phyloP scores from a whole-genome alignment of 371 early-diverging fungal genomes.

The Mortierella sp. region DNA sequence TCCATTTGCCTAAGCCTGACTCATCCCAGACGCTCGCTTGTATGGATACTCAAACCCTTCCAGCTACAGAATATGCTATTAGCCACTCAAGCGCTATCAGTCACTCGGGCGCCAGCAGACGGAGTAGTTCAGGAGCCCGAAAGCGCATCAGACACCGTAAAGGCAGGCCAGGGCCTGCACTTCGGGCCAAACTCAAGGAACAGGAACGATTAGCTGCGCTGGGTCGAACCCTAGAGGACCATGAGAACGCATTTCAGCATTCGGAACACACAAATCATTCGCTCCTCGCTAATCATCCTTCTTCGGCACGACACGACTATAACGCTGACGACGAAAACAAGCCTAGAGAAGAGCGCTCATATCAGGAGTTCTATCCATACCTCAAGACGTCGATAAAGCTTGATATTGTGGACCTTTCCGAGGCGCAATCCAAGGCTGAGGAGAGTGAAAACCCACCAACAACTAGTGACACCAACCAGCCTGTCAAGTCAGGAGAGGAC shows the following conservation, averaged over 20 bases:
- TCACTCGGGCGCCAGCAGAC: too few relatives aligned
- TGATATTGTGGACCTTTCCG: constrained; percentile 51
- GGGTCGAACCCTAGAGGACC: constrained; percentile 4
- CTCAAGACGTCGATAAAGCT: constrained; percentile 68
- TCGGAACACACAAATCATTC: constrained; percentile 24
- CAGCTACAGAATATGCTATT: too few relatives aligned
- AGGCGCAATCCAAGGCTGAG: not conserved
- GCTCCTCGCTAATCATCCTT: constrained; percentile 22
- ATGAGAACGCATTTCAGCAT: constrained; percentile 1
- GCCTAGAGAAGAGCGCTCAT: constrained; percentile 89
- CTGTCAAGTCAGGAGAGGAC: not conserved
- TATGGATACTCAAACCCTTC: not conserved
- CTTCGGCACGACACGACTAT: constrained; percentile 31
- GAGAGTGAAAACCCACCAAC: not conserved
- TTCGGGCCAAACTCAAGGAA: constrained; percentile 14
- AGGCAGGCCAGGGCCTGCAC: too few relatives aligned
- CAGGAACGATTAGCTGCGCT: constrained; percentile 3
- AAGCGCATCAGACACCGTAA: too few relatives aligned
- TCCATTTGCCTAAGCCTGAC: constrained; percentile 34
- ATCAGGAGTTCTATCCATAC: constrained; percentile 84
- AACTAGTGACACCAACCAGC: not conserved
- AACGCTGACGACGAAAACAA: constrained; percentile 54
- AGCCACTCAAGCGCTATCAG: too few relatives aligned
- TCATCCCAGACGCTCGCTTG: constrained; percentile 2
- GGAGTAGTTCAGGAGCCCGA: too few relatives aligned